These are phyloP conservation scores for Marvania coccoides DNA, from an alignment of 139 green algal genomes.

Conservation along the genomic window DNA sequence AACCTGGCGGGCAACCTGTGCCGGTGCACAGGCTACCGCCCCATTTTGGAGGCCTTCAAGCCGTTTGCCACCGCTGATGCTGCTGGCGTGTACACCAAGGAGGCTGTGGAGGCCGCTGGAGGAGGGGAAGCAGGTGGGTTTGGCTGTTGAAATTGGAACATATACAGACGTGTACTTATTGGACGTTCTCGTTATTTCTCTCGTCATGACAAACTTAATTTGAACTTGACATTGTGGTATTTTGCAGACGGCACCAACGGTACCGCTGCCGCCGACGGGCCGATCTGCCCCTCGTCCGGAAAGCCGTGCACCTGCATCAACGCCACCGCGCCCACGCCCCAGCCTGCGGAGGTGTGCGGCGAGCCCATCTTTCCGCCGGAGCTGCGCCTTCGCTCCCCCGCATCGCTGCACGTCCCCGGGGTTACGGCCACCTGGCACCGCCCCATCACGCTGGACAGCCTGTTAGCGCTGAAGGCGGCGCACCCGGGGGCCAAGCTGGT, in stretches of 20 bases:
- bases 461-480: slow-evolving; percentile 67
- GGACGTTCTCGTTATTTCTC: not conserved
- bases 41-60: slow-evolving; percentile 95
- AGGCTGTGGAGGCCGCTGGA: slow-evolving; percentile 61
- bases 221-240: too few relatives aligned
- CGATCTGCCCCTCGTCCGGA: slow-evolving; percentile 71
- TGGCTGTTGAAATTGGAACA: too few relatives aligned
- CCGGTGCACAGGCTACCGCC: slow-evolving; percentile 93
- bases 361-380: slow-evolving; percentile 94
- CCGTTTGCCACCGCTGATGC: slow-evolving; percentile 70
- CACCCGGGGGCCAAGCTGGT: slow-evolving; percentile 67
- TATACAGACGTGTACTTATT: not conserved
- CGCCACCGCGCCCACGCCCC: not conserved
- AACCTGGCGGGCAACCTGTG: slow-evolving; percentile 87
- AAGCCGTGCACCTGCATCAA: slow-evolving; percentile 64
- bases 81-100: slow-evolving; percentile 55
- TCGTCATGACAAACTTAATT: not conserved
- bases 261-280: slow-evolving; percentile 1
- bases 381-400: slow-evolving; percentile 45
- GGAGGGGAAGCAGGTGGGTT: not conserved
- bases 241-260: slow-evolving; percentile 19
- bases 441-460: slow-evolving; percentile 56
- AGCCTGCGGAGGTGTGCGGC: not conserved
- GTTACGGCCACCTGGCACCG: slow-evolving; percentile 31
- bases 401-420: slow-evolving; percentile 41